A percentile compares a stretch with the other conserved stretches of the same genome.
Conservation (phyloP, 352 stramenopile genomes). For the Pilasporangium apinafurcum region DNA sequence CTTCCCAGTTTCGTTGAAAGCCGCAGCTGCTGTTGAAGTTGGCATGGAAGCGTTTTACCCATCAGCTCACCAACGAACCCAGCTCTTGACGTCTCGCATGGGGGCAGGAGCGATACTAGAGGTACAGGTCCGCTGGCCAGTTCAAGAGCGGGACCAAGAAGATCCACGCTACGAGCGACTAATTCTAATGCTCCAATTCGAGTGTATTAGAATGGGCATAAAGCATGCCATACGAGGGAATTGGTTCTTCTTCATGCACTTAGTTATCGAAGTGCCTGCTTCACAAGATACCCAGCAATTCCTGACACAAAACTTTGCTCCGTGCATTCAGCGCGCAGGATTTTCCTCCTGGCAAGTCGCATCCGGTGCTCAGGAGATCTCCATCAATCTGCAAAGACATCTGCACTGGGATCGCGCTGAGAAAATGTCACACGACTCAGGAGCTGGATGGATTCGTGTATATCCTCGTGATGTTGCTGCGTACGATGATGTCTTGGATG, state of each 20-base stretch:
- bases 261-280: slow-evolving; percentile 64
- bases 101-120: slow-evolving; percentile 77
- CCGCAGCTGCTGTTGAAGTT: slow-evolving; percentile 75
- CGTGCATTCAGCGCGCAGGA: slow-evolving; percentile 75
- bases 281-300: slow-evolving; percentile 42
- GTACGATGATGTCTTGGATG: slow-evolving; percentile 67
- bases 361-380: slow-evolving; percentile 79
- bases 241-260: slow-evolving; percentile 84
- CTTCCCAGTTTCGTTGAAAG: slow-evolving; percentile 78
- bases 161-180: slow-evolving; percentile 82
- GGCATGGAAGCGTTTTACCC: slow-evolving; percentile 85
- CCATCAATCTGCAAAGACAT: slow-evolving; percentile 83
- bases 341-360: slow-evolving; percentile 84
- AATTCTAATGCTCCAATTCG: slow-evolving; percentile 82
- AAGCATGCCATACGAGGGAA: slow-evolving; percentile 65
- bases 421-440: slow-evolving; percentile 86
- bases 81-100: slow-evolving; percentile 78
- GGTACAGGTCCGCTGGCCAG: slow-evolving; percentile 82
- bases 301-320: slow-evolving; percentile 58
- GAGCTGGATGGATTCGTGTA: slow-evolving; percentile 79
- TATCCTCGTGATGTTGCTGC: slow-evolving; percentile 73
- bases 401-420: slow-evolving; percentile 85
- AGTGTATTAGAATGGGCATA: slow-evolving; percentile 72
- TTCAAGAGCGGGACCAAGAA: slow-evolving; percentile 83
- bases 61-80: slow-evolving; percentile 74